Evolutionary conservation across 345 rosid species (phyloP), one percentile per base, ranked within the genome.

Genomic region (Populus pruinosa): DNA sequence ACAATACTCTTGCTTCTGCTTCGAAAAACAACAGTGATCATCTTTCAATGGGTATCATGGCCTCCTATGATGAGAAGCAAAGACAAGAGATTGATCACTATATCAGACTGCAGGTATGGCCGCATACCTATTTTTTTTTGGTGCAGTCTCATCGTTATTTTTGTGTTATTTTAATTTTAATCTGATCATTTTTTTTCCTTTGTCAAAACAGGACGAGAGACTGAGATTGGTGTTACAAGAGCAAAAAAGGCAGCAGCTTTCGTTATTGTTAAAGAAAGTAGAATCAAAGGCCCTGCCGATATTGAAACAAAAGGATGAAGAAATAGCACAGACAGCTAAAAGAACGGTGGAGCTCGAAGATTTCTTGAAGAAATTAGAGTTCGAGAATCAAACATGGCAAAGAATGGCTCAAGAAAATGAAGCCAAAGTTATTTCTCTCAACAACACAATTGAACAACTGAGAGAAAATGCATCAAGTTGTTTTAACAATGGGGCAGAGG

Each of bases 51-150:
- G 16, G 18, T 59, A 67, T 21, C 62, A 29, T 86, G 68, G 82
- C 67, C 59, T 69, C 78, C 53, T 80, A 76, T 5, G 82, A 82
- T 35, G 87, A 87, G 79, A 89, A 84, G 47, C 93, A 94, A 74
- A 80, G 61, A n/a, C 91, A 80, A 67, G 97, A 88, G 78, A 81
- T 90, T 61, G 92, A 93, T 76, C 87, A 84, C 66, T 88, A 81
- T 63, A 81, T 93, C 74, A 87, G 75, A 77, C 47, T 82, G 39
- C 97, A 94, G 98, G 98, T 94, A 59, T 39, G 69, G 9, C 2
- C 12, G 12, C 8, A 5, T 20, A 33, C 11, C 44, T 4, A 1
- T 33, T 13, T 0, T 7, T 50, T 29, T 27, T 29, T 8, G 0
- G 44, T 36, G 12, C 29, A 0, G 1, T 29, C 21, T 43, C 14